Evolutionary conservation across 345 rosid species (phyloP).

Genomic region (Dipteronia sinensis): DNA sequence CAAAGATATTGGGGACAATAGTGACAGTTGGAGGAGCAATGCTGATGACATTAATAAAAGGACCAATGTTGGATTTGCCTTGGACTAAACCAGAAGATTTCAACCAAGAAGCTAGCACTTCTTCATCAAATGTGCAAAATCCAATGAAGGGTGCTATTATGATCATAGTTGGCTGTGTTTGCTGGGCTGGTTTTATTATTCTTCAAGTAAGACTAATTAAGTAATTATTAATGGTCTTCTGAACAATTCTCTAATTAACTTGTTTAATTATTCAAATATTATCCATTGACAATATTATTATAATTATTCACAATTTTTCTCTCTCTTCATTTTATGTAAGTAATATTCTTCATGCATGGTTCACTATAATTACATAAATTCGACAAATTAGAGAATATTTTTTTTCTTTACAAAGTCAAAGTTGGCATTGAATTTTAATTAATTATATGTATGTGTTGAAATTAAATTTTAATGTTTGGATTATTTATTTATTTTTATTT

Average conservation of each 20-base stretch:
- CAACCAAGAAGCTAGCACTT: constrained; percentile 17
- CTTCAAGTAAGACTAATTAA: constrained; percentile 49
- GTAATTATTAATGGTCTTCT: too few relatives aligned
- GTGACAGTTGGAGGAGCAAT: constrained; percentile 92
- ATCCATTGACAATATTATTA: too few relatives aligned
- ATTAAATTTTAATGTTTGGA: too few relatives aligned
- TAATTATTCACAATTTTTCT: not conserved
- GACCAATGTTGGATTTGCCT: constrained; percentile 60
- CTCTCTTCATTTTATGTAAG: too few relatives aligned
- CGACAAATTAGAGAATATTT: too few relatives aligned
- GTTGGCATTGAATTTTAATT: too few relatives aligned
- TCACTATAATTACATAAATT: too few relatives aligned
- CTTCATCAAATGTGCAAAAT: constrained; percentile 31
- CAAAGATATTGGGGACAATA: constrained; percentile 79
- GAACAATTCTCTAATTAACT: too few relatives aligned
- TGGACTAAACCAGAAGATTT: constrained; percentile 50
- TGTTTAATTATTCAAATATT: too few relatives aligned
- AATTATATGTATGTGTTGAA: too few relatives aligned
- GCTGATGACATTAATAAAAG: constrained; percentile 76
- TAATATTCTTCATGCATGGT: too few relatives aligned
- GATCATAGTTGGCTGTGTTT: constrained; percentile 47
- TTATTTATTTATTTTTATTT: not conserved
- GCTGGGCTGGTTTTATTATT: constrained; percentile 67
- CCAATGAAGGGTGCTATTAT: constrained; percentile 61
- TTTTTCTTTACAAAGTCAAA: too few relatives aligned